Evolutionary conservation across 768 basidiomycete genomes (phyloP), one percentile per base, ranked within the genome.

Genomic region (Kwoniella sp.): DNA sequence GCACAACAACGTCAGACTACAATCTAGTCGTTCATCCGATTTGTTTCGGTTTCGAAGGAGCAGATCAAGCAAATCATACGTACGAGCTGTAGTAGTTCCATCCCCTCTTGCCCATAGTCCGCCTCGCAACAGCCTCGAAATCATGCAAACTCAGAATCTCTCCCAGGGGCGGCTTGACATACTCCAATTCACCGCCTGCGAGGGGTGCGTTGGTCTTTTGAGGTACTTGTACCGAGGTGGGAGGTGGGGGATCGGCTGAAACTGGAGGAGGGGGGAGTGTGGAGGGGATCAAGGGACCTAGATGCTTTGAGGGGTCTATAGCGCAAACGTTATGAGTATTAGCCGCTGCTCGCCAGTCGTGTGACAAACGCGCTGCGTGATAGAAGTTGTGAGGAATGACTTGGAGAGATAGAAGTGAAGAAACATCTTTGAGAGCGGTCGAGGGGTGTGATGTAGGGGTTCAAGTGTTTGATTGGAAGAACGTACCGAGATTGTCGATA

Each of bases 51-150:
- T n/a, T n/a, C n/a, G n/a, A n/a, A n/a, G n/a, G n/a, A n/a, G n/a
- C n/a, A n/a, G n/a, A n/a, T n/a, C n/a, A n/a, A n/a, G n/a, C n/a
- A n/a, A n/a, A n/a, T n/a, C n/a, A 2, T 1, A 62, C 70, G 61
- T 19, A 69, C 69, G 91, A 92, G 6, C 86, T 85, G 79, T 93
- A 93, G 79, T 92, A 93, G 2, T 91, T 87, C 73, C 86, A 83
- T 0, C 91, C 91, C 68, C 87, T 89, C 73, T 86, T 83, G 2
- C 87, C 86, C 60, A 97, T 83, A 2, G 89, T 83, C 56, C 86
- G 84, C 72, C 85, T 85, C 9, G 92, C 92, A 22, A 90, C 85
- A 27, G 83, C 90, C 85, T 95, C 92, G 80, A 97, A 88, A 67
- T 96, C 92, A 37, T 83, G 83, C 68, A 95, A 77, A 72, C 83